Evolutionary conservation across 768 basidiomycete species (phyloP).

Genomic region (Suillus sp.): DNA sequence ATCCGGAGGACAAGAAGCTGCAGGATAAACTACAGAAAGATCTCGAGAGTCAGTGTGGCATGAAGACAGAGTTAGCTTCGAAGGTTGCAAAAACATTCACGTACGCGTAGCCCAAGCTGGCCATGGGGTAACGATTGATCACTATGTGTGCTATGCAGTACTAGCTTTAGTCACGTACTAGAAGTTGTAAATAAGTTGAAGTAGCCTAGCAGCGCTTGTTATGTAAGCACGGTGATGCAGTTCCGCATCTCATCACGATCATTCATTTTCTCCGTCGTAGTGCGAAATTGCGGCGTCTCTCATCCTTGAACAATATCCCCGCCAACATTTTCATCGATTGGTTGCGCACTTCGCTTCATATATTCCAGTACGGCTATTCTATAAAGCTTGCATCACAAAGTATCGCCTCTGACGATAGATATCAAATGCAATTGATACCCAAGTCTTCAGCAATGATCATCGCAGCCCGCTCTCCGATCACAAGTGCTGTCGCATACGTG

Average conservation of each 20-base stretch:
- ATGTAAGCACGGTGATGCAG: too few relatives aligned
- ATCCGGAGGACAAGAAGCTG: background rate
- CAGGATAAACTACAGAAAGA: background rate
- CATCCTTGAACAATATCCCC: too few relatives aligned
- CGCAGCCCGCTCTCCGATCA: constrained; percentile 32
- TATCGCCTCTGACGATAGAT: constrained; percentile 19
- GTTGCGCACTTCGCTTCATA: too few relatives aligned
- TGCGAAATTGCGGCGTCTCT: too few relatives aligned
- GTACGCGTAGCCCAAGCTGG: background rate
- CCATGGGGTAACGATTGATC: background rate
- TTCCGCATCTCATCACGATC: too few relatives aligned
- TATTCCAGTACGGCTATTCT: too few relatives aligned
- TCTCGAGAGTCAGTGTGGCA: background rate
- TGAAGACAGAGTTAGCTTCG: background rate
- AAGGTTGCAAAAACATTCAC: background rate
- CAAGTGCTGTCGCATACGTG: constrained; percentile 25
- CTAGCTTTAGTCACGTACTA: background rate
- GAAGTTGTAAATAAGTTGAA: background rate
- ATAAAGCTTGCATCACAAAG: too few relatives aligned
- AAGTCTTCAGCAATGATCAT: constrained; percentile 25
- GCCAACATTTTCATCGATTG: too few relatives aligned
- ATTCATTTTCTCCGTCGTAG: too few relatives aligned
- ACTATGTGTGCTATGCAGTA: background rate
- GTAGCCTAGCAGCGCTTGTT: background rate
- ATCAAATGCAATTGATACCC: constrained; percentile 18